phyloP scores from a whole-genome alignment of 768 basidiomycete genomes.

The Suillus ampliporus region DNA sequence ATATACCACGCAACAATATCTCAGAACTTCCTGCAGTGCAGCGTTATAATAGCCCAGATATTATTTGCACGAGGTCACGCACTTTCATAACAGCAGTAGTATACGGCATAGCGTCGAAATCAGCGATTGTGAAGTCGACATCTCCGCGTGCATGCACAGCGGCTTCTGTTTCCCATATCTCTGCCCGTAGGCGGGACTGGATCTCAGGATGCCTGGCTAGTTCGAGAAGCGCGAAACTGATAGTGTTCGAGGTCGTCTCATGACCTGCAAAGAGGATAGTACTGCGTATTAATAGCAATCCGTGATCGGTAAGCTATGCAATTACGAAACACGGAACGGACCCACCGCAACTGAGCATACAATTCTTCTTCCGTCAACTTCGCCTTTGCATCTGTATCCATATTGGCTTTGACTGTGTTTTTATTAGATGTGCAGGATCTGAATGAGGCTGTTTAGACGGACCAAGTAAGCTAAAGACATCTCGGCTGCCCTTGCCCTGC shows the following conservation, averaged over 20 bases:
- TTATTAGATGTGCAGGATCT: neutral
- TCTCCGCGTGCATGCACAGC: conserved; percentile 41
- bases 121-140: conserved; percentile 43
- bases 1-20: conserved; percentile 55
- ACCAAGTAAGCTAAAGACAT: conserved; percentile 40
- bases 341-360: conserved; percentile 25
- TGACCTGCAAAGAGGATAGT: conserved; percentile 57
- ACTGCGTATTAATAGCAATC: conserved; percentile 26
- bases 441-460: neutral
- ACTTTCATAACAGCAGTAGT: conserved; percentile 53
- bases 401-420: conserved; percentile 32
- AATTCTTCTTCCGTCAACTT: conserved; percentile 25
- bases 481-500: conserved; percentile 10
- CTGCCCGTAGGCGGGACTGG: conserved; percentile 65
- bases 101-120: conserved; percentile 60
- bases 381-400: conserved; percentile 30
- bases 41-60: neutral
- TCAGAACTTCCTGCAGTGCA: conserved; percentile 47
- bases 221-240: conserved; percentile 68
- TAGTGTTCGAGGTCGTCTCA: conserved; percentile 64
- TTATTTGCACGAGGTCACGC: neutral
- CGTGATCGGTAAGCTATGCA: neutral
- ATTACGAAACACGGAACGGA: neutral
- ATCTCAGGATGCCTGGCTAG: conserved; percentile 61
- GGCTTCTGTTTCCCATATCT: conserved; percentile 43